Evolutionary conservation across 768 basidiomycete species (phyloP), one percentile per base, ranked within the genome.

Genomic region (Phanerodontia chrysosporium): DNA sequence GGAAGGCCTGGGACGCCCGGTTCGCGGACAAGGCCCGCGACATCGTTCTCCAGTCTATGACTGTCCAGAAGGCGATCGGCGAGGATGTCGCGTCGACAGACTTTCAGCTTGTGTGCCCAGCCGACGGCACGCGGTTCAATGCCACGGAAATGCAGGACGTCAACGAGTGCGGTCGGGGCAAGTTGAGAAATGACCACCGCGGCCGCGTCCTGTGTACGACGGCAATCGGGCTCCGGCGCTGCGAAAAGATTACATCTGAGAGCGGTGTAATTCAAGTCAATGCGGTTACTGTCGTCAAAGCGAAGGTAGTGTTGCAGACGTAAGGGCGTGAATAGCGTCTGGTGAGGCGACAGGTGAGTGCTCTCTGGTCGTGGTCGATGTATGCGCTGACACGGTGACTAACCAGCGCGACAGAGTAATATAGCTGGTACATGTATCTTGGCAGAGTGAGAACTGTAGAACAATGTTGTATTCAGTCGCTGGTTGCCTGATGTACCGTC

Each of bases 11-110:
- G 39, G 39, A 18, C 39, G 39, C 39, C 9, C 10, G 10, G 39
- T 42, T 12, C 16, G 39, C 39, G 39, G 39, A 42, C 39, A 42
- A 18, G 39, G 39, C 39, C 10, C n/a, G 22, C 3, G 32, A 29
- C 22, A 48, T 57, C 46, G 29, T 49, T 8, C 9, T n/a, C 2
- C 22, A 35, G 18, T 32, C 13, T 12, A 12, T 46, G 7, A 25
- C 22, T 27, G 14, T 57, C 3, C 44, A 49, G 46, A 48, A 49
- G 56, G 45, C 46, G 27, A 49, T 57, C 14, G 45, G 56, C 29
- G 45, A 57, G 46, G 56, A 57, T 29, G 45, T 57, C 18, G 30
- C 44, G 45, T 57, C 56, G 30, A 29, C 30, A 45, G 56, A 57
- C 45, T 57, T 57, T 22, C 45, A 48, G 32, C 32, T 57, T 14